Conservation (phyloP, 331 rosid species). For the Rhamnella rubrinervis region DNA sequence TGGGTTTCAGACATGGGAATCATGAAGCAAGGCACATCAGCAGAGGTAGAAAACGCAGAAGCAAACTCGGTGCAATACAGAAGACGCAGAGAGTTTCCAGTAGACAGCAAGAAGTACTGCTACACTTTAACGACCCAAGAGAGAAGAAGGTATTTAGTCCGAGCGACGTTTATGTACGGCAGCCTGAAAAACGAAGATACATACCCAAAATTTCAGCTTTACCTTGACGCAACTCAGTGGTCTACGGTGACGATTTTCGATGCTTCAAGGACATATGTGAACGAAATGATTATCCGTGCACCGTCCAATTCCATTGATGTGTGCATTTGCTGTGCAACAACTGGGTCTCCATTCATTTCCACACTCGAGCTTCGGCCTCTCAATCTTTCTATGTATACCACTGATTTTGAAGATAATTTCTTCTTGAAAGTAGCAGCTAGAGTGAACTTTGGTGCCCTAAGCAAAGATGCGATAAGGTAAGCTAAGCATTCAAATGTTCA, state of each 20-base stretch:
- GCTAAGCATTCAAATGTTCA: conserved; percentile 7
- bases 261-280: conserved; percentile 70
- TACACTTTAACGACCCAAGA: conserved; percentile 65
- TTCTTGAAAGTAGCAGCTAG: conserved; percentile 86
- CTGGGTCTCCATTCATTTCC: conserved; percentile 89
- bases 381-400: conserved; percentile 90
- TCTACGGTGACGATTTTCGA: conserved; percentile 75
- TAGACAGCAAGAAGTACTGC: conserved; percentile 68
- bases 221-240: conserved; percentile 86
- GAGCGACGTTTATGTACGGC: conserved; percentile 88
- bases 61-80: conserved; percentile 55
- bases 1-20: conserved; percentile 75
- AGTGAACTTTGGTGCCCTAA: conserved; percentile 81
- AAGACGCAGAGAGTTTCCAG: conserved; percentile 74
- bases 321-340: conserved; percentile 85
- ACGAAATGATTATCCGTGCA: conserved; percentile 85
- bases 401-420: conserved; percentile 78
- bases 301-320: conserved; percentile 69
- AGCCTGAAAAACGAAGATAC: conserved; percentile 72
- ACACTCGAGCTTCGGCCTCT: conserved; percentile 87
- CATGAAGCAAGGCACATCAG: conserved; percentile 55
- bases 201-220: conserved; percentile 84
- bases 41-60: conserved; percentile 50
- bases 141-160: conserved; percentile 69
- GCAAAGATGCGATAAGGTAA: conserved; percentile 66